Evolutionary conservation across 2,329 filamentous ascomycete genomes (phyloP), one percentile per base, ranked within the genome.

Genomic region (Botryosphaeria dothidea): DNA sequence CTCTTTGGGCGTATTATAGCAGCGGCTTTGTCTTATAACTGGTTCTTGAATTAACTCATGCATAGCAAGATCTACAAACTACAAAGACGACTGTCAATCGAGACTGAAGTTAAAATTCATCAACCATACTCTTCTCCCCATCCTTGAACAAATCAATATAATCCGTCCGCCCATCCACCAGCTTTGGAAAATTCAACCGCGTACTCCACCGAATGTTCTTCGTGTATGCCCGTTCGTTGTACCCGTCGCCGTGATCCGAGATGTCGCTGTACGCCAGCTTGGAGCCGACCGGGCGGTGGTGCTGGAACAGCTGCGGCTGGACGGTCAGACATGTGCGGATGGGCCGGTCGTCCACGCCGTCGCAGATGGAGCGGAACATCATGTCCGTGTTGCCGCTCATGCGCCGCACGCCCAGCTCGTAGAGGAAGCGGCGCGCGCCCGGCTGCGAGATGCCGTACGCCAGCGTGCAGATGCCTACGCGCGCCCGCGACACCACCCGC

Each of bases 351-450:
- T 69, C 62, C 17, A 68, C 63, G 34, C 71, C 69, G 56, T 76
- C 70, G 65, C 74, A 71, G 45, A 78, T 67, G 15, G 74, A 67
- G 17, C 70, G 62, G 9, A 77, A 63, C 71, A 73, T 72, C 31
- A 73, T 70, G 46, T 78, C 74, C 66, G 78, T 80, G 0, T 78
- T 72, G 8, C 49, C 61, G 3, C 52, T 67, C 13, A 58, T 60
- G 29, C 62, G 70, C 4, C 68, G 67, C 11, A 75, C 64, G 6
- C 69, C 71, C 6, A 73, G 69, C 54, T 74, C 70, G 58, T 72
- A 74, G 1, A 75, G 67, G 11, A 74, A 64, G 48, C 71, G 72
- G 15, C 72, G 68, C 1, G 73, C 73, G 0, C 66, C 68, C 3
- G 60, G 65, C 62, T 66, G 66, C 2, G 67, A 66, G 19, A 69